Base-by-base conservation (phyloP, 1,139 yeast species). In the Spencermartinsiella ligniputridi region DNA sequence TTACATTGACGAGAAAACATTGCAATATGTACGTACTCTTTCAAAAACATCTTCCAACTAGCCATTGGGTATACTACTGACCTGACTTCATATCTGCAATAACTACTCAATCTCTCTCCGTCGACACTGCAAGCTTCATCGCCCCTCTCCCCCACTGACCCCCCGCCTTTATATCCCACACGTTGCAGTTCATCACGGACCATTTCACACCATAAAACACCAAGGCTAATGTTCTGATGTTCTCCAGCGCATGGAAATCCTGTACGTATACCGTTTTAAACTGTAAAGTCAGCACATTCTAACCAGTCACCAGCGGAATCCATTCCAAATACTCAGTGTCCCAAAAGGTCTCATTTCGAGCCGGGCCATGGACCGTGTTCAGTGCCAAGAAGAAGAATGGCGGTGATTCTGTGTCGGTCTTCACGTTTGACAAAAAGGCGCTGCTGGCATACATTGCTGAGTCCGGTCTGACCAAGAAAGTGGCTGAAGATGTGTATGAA, bases 321-420 rank as follows among this genome's bases (percentile, higher is more conserved):
- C 76, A 84, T 55, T 81, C 88, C 19, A 74, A 75, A 39, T 92
- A 90, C 62, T 72, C 81, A 33, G 81, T 87, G 35, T 82, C 89
- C 54, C 76, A 81, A 4, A 80, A 85, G 49, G 84, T 95, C 0
- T 69, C 86, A 5, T 87, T 90, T 61, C 72, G 73, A 1, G 75
- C 84, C 4, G 95, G 88, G 25, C 88, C 95, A 15, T 92, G 97
- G 97, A 65, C 79, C 9, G 78, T 92, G 0, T 87, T 79, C 55
- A 88, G 92, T 1, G 97, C 95, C 22, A 85, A 83, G 56, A 81
- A 78, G 42, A 80, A 80, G 29, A 21, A 15, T 21, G 38, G 40
- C 17, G 37, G 44, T 15, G 57, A 52, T 15, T 38, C 45, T 3
- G 95, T 81, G 1, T 84, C 96, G 5, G 94, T 92, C 16, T 89